Evolutionary conservation across 2,329 filamentous ascomycete species (phyloP), one percentile per base, ranked within the genome.

Genomic region (Pestalotiopsis sp.): DNA sequence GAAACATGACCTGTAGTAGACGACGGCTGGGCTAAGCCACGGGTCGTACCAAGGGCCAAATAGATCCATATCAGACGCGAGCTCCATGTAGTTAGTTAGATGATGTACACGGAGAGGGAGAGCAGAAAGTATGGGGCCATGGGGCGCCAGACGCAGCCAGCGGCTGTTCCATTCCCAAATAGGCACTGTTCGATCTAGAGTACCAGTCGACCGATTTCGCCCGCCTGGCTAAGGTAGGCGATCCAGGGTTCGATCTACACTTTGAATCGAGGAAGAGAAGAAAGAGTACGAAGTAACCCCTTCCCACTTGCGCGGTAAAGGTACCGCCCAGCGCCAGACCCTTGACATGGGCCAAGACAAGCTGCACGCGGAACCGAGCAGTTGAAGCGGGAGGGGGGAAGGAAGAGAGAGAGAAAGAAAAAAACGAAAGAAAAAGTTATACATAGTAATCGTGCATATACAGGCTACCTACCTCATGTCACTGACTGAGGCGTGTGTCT

Each of bases 371-470:
- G 59, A 38, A 61, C 59, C 59, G 59, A 61, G 31, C 45, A 52
- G n/a, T 52, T 52, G 45, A 52, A 52, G 45, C 14, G 45, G 20
- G 45, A n/a, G 23, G 57, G 63, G 66, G 38, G 39, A 27, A 25
- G 25, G 60, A 57, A 20, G 56, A 65, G 56, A 56, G n/a, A 13
- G 4, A 57, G 68, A 69, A 52, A 56, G 45, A 45, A 38, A 57
- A 27, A 45, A 27, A 27, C 6, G 6, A 31, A 31, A 31, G 45
- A 38, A 62, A 66, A 63, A 52, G 45, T n/a, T n/a, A 52, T 52
- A 52, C 45, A 52, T 52, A n/a, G 45, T 52, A 52, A n/a, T n/a
- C 45, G 45, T 52, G 45, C 45, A 52, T 52, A n/a, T 31, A 31
- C 27, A 31, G 27, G 27, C 27, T 31, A 31, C 27, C 27, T 49